A percentile compares a stretch with the other conserved stretches of the same genome.
These are phyloP conservation scores for Backusella australiensis DNA, from an alignment of 192 early-diverging fungal species.

Conservation along the genomic window DNA sequence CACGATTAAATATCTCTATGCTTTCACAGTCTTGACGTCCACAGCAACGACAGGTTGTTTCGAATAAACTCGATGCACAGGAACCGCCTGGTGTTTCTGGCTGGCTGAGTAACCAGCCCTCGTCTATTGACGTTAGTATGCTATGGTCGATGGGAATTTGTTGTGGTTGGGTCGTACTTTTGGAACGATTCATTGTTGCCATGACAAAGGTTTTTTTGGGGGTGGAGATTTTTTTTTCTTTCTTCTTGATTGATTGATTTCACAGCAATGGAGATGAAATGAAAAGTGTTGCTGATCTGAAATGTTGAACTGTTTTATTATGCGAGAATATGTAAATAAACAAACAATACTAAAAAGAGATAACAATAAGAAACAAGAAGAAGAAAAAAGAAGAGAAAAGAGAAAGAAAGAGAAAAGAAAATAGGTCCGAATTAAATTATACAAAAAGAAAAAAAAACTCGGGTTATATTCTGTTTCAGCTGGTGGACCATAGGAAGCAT, in stretches of 20 bases:
- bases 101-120: background rate
- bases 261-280: background rate
- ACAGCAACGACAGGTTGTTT: conserved; percentile 21
- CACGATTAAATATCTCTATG: conserved; percentile 6
- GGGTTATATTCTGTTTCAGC: conserved; percentile 3
- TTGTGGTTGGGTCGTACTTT: background rate
- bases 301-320: background rate
- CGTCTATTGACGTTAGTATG: background rate
- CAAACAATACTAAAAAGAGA: background rate
- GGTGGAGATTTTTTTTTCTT: background rate
- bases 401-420: background rate
- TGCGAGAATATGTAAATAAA: background rate
- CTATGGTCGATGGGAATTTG: background rate
- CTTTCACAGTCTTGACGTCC: conserved; percentile 4
- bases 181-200: background rate
- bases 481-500: background rate
- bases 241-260: background rate
- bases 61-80: background rate
- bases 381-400: background rate
- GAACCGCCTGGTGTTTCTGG: background rate
- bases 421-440: background rate
- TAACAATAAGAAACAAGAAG: background rate
- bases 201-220: background rate
- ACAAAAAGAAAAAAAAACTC: conserved; percentile 4
- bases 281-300: background rate